phyloP scores from a whole-genome alignment of 345 rosid genomes.

The Rhodamnia argentea region DNA sequence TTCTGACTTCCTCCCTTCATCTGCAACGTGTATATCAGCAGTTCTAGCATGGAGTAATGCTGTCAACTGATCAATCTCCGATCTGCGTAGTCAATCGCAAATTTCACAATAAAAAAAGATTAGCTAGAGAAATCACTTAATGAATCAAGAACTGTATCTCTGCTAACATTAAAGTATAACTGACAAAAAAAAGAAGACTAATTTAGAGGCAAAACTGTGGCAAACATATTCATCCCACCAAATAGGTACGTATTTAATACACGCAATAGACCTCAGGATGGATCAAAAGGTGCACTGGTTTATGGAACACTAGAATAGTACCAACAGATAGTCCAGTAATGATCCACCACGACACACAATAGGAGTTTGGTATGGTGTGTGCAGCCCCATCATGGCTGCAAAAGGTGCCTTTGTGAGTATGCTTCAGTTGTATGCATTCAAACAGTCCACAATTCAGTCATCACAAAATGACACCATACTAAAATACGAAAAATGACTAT shows the following conservation, averaged over 20 bases:
- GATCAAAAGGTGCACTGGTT: not conserved
- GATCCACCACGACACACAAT: not conserved
- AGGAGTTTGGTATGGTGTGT: not conserved
- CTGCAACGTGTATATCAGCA: slow-evolving; percentile 25
- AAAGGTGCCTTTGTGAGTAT: not conserved
- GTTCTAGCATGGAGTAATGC: slow-evolving; percentile 55
- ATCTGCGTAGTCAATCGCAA: slow-evolving; percentile 22
- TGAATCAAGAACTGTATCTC: not conserved
- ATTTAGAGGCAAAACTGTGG: not conserved
- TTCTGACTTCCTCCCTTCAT: slow-evolving; percentile 36
- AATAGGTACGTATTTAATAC: not conserved
- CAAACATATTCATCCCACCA: not conserved
- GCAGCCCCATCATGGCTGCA: not conserved
- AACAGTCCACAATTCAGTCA: not conserved
- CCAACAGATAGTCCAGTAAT: not conserved
- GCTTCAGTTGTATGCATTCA: not conserved
- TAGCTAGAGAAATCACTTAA: not conserved
- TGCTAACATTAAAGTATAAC: not conserved
- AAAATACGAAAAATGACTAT: not conserved
- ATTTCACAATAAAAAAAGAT: not conserved
- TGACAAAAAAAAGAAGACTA: not conserved
- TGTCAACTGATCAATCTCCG: slow-evolving; percentile 79
- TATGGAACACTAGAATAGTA: not conserved
- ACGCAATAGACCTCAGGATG: not conserved
- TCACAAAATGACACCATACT: not conserved